phyloP scores from a whole-genome alignment of 257 asterid species.

The Solanum rostratum region DNA sequence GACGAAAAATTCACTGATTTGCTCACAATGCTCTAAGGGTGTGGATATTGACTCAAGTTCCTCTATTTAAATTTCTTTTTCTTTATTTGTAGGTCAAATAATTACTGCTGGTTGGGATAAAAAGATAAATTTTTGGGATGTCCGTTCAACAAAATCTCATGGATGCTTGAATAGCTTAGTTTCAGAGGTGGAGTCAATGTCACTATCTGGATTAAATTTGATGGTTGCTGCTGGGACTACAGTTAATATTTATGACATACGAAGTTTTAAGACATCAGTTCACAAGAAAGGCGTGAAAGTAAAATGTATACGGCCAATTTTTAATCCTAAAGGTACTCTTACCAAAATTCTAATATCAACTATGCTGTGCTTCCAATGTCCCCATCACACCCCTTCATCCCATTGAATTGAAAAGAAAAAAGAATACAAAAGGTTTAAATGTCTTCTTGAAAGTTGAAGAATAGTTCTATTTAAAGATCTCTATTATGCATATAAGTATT shows the following conservation, averaged over 20 bases:
- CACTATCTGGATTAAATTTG: constrained; percentile 54
- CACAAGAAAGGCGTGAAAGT: constrained; percentile 32
- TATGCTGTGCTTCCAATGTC: not conserved
- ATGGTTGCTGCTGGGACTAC: constrained; percentile 58
- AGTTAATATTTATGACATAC: constrained; percentile 58
- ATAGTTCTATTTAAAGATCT: not conserved
- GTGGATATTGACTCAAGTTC: not conserved
- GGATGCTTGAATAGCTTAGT: constrained; percentile 34
- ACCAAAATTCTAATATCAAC: constrained; percentile 1
- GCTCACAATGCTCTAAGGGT: not conserved
- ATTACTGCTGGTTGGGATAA: constrained; percentile 73
- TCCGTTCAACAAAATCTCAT: constrained; percentile 29
- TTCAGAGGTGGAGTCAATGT: constrained; percentile 57
- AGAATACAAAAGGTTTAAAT: not conserved
- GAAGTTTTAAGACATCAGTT: constrained; percentile 27
- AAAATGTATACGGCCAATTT: constrained; percentile 68
- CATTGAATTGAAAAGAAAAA: not conserved
- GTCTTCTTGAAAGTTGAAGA: not conserved
- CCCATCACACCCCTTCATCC: constrained; percentile 1
- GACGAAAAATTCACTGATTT: not conserved
- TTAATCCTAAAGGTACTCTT: constrained; percentile 51
- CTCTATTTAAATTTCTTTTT: not conserved
- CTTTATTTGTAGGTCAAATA: constrained; percentile 41
- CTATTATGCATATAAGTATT: not conserved
- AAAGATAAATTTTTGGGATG: constrained; percentile 77